Evolutionary conservation across 345 rosid genomes (phyloP).

Genomic region (Populus ilicifolia): DNA sequence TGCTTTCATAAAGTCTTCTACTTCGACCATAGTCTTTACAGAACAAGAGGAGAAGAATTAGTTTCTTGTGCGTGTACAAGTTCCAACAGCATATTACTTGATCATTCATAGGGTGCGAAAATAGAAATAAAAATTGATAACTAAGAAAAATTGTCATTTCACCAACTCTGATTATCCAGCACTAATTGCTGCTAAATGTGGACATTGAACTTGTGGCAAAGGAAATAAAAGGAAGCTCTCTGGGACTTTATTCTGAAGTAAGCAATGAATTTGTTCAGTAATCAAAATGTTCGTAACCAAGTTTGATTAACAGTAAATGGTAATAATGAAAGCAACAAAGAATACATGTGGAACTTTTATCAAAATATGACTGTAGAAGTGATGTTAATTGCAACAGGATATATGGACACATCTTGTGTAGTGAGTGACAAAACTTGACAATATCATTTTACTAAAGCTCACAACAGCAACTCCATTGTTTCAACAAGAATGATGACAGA

Average conservation of each 20-base stretch:
- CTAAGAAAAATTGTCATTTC: background rate
- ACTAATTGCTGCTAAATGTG: background rate
- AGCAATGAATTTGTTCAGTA: background rate
- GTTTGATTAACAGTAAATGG: background rate
- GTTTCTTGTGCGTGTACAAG: conserved; percentile 6
- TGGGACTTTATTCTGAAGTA: background rate
- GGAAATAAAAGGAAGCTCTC: background rate
- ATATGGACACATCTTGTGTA: background rate
- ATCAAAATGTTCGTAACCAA: background rate
- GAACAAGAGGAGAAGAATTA: conserved; percentile 26
- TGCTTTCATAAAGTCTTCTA: conserved; percentile 72
- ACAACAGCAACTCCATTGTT: background rate
- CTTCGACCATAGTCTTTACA: conserved; percentile 58
- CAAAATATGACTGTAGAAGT: background rate
- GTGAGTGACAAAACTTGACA: background rate
- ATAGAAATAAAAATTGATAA: background rate
- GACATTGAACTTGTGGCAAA: background rate
- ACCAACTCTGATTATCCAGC: background rate
- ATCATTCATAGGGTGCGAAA: background rate
- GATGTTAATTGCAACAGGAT: background rate
- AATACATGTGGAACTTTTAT: background rate
- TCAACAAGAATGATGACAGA: background rate
- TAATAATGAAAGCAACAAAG: background rate
- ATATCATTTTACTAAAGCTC: background rate
- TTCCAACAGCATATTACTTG: background rate